A percentile compares a stretch with the other conserved stretches of the same genome.
Evolutionary conservation across 129 eudicot species (phyloP).

Genomic region (Centella asiatica): DNA sequence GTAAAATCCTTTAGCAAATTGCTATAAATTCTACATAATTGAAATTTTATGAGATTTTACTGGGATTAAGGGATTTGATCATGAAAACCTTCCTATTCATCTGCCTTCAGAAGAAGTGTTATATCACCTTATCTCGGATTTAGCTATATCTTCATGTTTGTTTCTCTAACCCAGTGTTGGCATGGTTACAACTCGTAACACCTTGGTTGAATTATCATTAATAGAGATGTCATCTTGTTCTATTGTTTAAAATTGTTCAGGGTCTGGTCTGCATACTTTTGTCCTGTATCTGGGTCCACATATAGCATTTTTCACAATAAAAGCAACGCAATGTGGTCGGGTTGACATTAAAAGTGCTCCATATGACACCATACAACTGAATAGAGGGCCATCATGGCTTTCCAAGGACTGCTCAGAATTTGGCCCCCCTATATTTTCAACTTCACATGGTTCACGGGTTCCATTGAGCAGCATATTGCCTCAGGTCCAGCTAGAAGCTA

Average conservation of each 20-base stretch:
- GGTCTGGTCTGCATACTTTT: constrained; percentile 96
- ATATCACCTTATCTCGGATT: neutral
- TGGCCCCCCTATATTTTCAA: constrained; percentile 69
- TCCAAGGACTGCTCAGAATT: constrained; percentile 78
- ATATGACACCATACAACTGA: constrained; percentile 85
- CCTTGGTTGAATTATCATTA: neutral
- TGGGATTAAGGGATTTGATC: neutral
- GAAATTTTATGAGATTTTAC: neutral
- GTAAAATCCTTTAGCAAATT: neutral
- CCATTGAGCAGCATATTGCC: constrained; percentile 89
- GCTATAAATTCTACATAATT: neutral
- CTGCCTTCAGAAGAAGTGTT: neutral
- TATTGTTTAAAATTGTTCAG: constrained; percentile 28
- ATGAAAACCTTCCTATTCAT: neutral
- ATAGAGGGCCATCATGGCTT: constrained; percentile 83
- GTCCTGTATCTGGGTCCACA: constrained; percentile 95
- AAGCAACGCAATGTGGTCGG: constrained; percentile 90
- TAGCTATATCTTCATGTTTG: neutral
- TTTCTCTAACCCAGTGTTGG: no score
- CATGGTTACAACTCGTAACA: neutral
- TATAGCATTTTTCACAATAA: constrained; percentile 81
- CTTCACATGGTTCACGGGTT: constrained; percentile 43
- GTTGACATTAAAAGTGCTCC: constrained; percentile 85
- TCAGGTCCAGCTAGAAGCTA: constrained; percentile 83
- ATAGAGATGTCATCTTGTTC: constrained; percentile 1